A percentile compares a stretch with the other conserved stretches of the same genome.
These are phyloP conservation scores for Suhomyces panamericanus DNA, from an alignment of 1,139 yeast species.

Conservation along the genomic window DNA sequence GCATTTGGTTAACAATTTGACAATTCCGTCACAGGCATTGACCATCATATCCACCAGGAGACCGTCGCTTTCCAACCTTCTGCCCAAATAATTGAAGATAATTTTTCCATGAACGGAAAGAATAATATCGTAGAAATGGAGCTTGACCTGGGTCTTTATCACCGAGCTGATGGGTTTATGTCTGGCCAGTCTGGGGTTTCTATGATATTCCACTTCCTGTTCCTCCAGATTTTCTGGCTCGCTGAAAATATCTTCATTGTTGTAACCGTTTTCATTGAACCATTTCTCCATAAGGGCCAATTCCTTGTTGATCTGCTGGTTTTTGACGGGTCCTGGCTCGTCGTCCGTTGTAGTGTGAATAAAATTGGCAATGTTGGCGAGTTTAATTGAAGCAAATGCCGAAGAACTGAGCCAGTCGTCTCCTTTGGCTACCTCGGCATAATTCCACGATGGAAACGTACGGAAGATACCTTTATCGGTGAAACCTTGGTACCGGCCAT, in stretches of 20 bases:
- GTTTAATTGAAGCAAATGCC: slow-evolving; percentile 48
- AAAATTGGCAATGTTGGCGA: slow-evolving; percentile 41
- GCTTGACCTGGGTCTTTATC: slow-evolving; percentile 38
- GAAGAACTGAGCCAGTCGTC: slow-evolving; percentile 59
- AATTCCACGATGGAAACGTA: slow-evolving; percentile 36
- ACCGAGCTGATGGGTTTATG: slow-evolving; percentile 5
- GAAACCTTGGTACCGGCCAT: slow-evolving; percentile 51
- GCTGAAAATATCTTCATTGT: slow-evolving; percentile 29
- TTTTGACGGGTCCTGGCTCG: slow-evolving; percentile 30
- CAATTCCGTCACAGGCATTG: slow-evolving; percentile 36
- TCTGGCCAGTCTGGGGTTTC: neutral
- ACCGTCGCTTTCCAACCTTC: slow-evolving; percentile 33
- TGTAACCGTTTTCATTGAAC: slow-evolving; percentile 41
- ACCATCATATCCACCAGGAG: slow-evolving; percentile 36
- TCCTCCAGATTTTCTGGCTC: slow-evolving; percentile 5
- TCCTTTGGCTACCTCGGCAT: slow-evolving; percentile 26
- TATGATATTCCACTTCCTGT: neutral
- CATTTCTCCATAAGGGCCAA: slow-evolving; percentile 31
- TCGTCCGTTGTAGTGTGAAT: slow-evolving; percentile 33
- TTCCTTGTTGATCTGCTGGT: slow-evolving; percentile 38
- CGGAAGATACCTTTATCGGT: slow-evolving; percentile 36
- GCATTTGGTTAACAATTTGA: slow-evolving; percentile 36
- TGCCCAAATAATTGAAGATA: slow-evolving; percentile 37
- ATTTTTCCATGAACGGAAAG: slow-evolving; percentile 40
- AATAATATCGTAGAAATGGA: slow-evolving; percentile 44